Evolutionary conservation across 805 yeast species (phyloP), one percentile per base, ranked within the genome.

Genomic region (Yamadazyma ubonensis): DNA sequence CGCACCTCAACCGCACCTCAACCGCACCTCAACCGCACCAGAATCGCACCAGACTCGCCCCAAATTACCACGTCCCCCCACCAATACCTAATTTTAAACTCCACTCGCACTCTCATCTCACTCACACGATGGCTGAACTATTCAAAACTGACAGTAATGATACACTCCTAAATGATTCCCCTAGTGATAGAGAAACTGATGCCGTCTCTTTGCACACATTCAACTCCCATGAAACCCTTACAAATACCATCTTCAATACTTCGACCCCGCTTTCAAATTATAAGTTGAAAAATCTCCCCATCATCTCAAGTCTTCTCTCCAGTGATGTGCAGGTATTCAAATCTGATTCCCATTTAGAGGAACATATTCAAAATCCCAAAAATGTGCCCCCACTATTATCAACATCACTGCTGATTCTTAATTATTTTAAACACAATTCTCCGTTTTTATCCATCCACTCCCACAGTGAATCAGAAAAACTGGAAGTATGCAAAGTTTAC

Each of bases 361-460:
- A 12, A 6, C 26, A 37, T 23, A 12, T 33, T 18, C 14, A 33
- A 3, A 17, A 42, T n/a, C 26, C 22, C 17, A 27, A 33, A 26
- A 9, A 6, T 6, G 33, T 32, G 14, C 12, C 15, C 10, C 57
- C 58, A 1, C 15, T 52, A 5, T 44, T 57, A 18, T 58, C 53
- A 21, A 50, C 60, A 2, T 46, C 55, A 11, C 38, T 52, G 31
- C 49, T 58, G 10, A 42, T 55, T 29, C 35, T 54, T 34, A 52
- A 55, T 27, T 43, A 55, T 6, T 58, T 63, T 44, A 59, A 52
- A 46, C 52, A 52, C 28, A 60, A 55, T 35, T 48, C 65, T 6
- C 69, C 68, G 2, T 53, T 58, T 32, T 52, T 61, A 47, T 46
- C 53, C 14, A 52, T 58, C 12, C 34, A 48, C 30, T 31, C 18